phyloP scores from a whole-genome alignment of 2,329 filamentous ascomycete genomes.

The Talaromyces rugulosus region DNA sequence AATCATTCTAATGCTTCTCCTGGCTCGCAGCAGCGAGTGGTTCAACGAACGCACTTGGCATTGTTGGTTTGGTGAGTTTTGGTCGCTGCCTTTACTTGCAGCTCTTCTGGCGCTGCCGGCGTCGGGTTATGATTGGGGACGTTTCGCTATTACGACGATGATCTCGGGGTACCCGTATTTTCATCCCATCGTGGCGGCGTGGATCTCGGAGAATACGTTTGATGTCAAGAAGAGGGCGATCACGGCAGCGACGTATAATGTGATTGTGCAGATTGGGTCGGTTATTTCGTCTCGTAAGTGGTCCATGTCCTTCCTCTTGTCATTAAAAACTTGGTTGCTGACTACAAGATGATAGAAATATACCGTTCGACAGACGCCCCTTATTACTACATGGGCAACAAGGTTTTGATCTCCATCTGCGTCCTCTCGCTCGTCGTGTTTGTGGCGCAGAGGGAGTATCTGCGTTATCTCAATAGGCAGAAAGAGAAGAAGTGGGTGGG shows the following conservation, averaged over 20 bases:
- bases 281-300: constrained; percentile 26
- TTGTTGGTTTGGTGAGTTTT: constrained; percentile 49
- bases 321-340: too few species aligned
- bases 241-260: constrained; percentile 29
- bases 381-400: constrained; percentile 54
- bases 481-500: constrained; percentile 46
- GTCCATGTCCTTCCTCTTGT: background rate
- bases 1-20: constrained; percentile 38
- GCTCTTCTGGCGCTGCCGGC: constrained; percentile 45
- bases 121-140: constrained; percentile 43
- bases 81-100: constrained; percentile 49
- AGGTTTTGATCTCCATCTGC: constrained; percentile 50
- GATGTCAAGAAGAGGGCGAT: constrained; percentile 28
- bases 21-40: constrained; percentile 46
- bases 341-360: constrained; percentile 33
- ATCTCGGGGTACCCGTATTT: constrained; percentile 54
- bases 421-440: constrained; percentile 46
- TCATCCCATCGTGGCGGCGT: constrained; percentile 42
- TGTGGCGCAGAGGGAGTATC: constrained; percentile 43
- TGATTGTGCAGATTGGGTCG: constrained; percentile 28
- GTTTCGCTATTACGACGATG: constrained; percentile 48
- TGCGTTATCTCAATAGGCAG: constrained; percentile 46
- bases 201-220: constrained; percentile 27
- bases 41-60: constrained; percentile 52
- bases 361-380: constrained; percentile 49